phyloP scores from a whole-genome alignment of 1,284 basidiomycete species.

The Stygiomarasmius scandens region DNA sequence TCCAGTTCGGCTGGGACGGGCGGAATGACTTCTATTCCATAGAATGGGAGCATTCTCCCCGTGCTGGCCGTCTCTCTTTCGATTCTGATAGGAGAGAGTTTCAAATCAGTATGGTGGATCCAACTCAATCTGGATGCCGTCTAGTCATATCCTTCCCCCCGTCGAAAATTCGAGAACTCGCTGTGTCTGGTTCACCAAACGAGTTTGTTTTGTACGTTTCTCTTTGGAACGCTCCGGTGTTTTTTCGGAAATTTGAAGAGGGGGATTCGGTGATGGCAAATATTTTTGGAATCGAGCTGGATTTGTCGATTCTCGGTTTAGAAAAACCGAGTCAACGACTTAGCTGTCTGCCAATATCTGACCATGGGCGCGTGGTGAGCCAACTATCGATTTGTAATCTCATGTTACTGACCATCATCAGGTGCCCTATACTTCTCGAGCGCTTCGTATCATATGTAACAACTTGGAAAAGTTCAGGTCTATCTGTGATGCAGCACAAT shows the following conservation, averaged over 20 bases:
- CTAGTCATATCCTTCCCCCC: slow-evolving; percentile 46
- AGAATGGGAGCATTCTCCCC: slow-evolving; percentile 49
- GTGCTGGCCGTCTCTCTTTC: slow-evolving; percentile 35
- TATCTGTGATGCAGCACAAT: slow-evolving; percentile 39
- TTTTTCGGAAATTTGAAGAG: slow-evolving; percentile 30
- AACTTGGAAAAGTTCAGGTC: slow-evolving; percentile 43
- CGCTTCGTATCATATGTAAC: slow-evolving; percentile 49
- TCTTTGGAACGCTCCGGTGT: slow-evolving; percentile 47
- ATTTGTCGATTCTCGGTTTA: background rate
- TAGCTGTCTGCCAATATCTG: slow-evolving; percentile 17
- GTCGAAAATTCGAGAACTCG: slow-evolving; percentile 42
- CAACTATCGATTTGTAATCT: background rate
- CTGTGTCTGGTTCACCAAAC: slow-evolving; percentile 33
- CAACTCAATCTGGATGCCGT: background rate
- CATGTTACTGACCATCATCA: slow-evolving; percentile 23
- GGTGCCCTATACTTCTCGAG: slow-evolving; percentile 50
- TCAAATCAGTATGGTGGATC: background rate
- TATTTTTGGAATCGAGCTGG: background rate
- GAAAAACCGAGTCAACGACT: background rate
- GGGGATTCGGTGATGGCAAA: too few relatives aligned
- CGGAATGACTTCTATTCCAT: slow-evolving; percentile 56
- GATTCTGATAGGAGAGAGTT: slow-evolving; percentile 1
- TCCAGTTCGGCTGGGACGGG: slow-evolving; percentile 62
- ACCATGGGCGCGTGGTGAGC: slow-evolving; percentile 34
- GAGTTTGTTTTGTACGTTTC: slow-evolving; percentile 43